Percentiles rank a stretch among this genome's conserved stretches.
Evolutionary conservation across 257 asterid species (phyloP).

Genomic region (Nemophila menziesii): DNA sequence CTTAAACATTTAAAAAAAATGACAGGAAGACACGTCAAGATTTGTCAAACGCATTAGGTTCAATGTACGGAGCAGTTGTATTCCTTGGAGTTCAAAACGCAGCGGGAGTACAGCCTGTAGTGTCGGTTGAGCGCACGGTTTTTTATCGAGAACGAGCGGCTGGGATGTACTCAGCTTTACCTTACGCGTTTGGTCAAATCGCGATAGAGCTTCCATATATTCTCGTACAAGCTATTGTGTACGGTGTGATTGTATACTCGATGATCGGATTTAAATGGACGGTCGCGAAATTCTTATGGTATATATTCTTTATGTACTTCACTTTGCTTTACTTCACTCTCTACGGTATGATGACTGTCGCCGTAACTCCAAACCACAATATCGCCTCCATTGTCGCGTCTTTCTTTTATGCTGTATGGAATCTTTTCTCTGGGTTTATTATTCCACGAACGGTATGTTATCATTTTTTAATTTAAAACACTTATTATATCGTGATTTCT

Average conservation of each 20-base stretch:
- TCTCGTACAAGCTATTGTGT: constrained; percentile 39
- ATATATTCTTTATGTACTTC: constrained; percentile 62
- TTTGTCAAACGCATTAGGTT: constrained; percentile 70
- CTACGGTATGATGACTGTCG: constrained; percentile 80
- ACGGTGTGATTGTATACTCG: constrained; percentile 55
- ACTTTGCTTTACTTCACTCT: constrained; percentile 69
- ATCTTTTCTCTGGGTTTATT: constrained; percentile 74
- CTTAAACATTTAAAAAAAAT: neutral
- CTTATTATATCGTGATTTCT: no score
- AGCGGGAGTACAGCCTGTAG: constrained; percentile 64
- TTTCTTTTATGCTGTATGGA: constrained; percentile 48
- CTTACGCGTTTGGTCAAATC: constrained; percentile 74
- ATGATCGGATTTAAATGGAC: constrained; percentile 88
- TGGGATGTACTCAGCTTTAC: constrained; percentile 82
- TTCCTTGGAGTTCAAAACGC: constrained; percentile 68
- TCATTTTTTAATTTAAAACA: neutral
- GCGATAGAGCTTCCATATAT: constrained; percentile 62
- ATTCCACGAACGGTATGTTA: constrained; percentile 55
- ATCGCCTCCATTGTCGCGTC: constrained; percentile 64
- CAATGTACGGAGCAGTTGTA: constrained; percentile 62
- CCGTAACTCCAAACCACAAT: constrained; percentile 62
- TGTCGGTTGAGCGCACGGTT: constrained; percentile 67
- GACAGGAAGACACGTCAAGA: constrained; percentile 50
- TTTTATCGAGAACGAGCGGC: constrained; percentile 87
- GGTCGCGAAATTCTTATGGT: constrained; percentile 53